phyloP scores from a whole-genome alignment of 1,284 basidiomycete species.

The Meira nashicola region DNA sequence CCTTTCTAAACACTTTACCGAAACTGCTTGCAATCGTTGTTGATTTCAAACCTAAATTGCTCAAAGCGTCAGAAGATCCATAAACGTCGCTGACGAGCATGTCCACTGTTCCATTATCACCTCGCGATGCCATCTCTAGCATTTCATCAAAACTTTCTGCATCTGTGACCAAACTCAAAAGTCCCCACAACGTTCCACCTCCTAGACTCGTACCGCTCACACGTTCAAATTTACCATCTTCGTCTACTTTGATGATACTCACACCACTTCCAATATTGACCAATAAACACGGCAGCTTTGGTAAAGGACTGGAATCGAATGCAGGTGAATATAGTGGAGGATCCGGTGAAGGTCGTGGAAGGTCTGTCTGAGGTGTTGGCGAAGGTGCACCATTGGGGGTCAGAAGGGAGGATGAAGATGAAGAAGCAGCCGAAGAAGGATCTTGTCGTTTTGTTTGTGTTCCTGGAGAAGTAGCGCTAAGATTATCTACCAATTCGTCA shows the following conservation, averaged over 20 bases:
- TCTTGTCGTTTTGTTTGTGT: slow-evolving; percentile 23
- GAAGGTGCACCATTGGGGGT: neutral
- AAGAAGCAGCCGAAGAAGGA: neutral
- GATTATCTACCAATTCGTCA: slow-evolving; percentile 73
- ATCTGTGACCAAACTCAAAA: slow-evolving; percentile 86
- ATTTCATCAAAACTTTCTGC: slow-evolving; percentile 98
- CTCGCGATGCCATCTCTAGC: slow-evolving; percentile 84
- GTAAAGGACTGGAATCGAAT: slow-evolving; percentile 67
- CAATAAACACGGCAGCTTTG: slow-evolving; percentile 85
- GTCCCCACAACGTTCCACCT: slow-evolving; percentile 98
- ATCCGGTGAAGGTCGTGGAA: slow-evolving; percentile 85
- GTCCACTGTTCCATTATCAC: slow-evolving; percentile 89
- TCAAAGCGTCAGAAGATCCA: slow-evolving; percentile 71
- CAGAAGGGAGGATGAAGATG: slow-evolving; percentile 5
- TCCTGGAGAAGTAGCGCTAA: slow-evolving; percentile 31
- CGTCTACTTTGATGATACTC: slow-evolving; percentile 93
- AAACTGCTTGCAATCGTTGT: slow-evolving; percentile 97
- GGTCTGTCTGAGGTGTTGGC: slow-evolving; percentile 41
- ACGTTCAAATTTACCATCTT: slow-evolving; percentile 89
- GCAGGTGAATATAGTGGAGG: slow-evolving; percentile 84
- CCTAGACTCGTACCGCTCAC: slow-evolving; percentile 95
- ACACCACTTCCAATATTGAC: slow-evolving; percentile 99
- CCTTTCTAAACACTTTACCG: slow-evolving; percentile 94
- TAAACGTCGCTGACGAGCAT: slow-evolving; percentile 99
- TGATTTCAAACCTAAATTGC: slow-evolving; percentile 73